Conservation (phyloP, 257 asterid species). For the Solanum okadae region DNA sequence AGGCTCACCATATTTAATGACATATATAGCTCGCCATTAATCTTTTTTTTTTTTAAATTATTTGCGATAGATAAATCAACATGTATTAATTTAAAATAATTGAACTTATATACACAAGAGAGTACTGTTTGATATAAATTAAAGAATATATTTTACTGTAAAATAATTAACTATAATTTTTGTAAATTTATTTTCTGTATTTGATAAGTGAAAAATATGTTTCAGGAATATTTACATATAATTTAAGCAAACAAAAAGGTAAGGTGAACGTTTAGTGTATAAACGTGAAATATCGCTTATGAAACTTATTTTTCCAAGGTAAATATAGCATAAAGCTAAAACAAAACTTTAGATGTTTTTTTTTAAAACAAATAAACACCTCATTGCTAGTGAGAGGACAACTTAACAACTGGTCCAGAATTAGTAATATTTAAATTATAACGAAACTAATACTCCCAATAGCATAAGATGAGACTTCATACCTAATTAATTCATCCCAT, state of each 20-base stretch:
- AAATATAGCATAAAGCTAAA: not conserved
- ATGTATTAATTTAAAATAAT: not conserved
- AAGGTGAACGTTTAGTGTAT: not conserved
- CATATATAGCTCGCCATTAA: not conserved
- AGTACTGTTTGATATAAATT: too few relatives aligned
- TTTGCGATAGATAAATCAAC: not conserved
- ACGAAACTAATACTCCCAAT: not conserved
- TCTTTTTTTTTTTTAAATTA: not conserved
- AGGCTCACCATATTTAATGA: not conserved
- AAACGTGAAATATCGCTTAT: not conserved
- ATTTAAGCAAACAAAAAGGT: not conserved
- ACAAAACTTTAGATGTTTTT: not conserved
- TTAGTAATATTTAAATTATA: not conserved
- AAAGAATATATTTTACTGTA: too few relatives aligned
- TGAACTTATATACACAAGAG: not conserved
- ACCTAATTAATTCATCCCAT: conserved; percentile 1
- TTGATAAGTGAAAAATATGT: not conserved
- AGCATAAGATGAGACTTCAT: not conserved
- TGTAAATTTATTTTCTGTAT: too few relatives aligned
- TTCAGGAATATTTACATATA: not conserved
- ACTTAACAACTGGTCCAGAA: not conserved
- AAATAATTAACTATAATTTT: too few relatives aligned
- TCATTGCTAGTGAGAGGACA: conserved; percentile 4
- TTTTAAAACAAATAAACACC: not conserved
- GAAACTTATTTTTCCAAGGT: not conserved